Conservation (phyloP, 2,329 filamentous ascomycete genomes). For the Diaporthe humulicola region DNA sequence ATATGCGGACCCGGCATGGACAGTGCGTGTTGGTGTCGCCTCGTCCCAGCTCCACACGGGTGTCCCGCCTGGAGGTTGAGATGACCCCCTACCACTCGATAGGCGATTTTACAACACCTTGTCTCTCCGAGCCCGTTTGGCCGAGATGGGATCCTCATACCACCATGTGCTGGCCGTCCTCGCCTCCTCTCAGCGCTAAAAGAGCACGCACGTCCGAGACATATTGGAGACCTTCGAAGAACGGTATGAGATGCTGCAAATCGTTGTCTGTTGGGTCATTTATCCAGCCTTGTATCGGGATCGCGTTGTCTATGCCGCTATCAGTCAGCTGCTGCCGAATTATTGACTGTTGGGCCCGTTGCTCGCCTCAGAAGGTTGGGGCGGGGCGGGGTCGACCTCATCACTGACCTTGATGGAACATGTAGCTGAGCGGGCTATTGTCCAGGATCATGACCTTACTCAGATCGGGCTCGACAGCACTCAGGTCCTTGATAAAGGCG, state of each 20-base stretch:
- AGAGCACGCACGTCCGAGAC: conserved; percentile 95
- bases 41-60: neutral
- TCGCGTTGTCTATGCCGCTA: conserved; percentile 86
- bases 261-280: conserved; percentile 98
- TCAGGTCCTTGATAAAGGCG: conserved; percentile 98
- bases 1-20: neutral
- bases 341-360: neutral
- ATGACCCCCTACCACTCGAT: neutral
- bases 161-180: conserved; percentile 75
- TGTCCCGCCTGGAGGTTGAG: conserved; percentile 11
- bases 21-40: neutral
- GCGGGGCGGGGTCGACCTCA: neutral
- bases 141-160: conserved; percentile 42
- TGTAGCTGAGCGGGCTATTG: conserved; percentile 97
- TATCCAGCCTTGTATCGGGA: conserved; percentile 99
- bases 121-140: conserved; percentile 12
- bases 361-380: neutral
- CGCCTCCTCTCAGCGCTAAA: conserved; percentile 88
- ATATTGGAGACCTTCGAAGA: conserved; percentile 95
- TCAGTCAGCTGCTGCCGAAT: conserved; percentile 38
- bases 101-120: neutral
- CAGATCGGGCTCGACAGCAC: conserved; percentile 94
- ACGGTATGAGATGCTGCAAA: conserved; percentile 89
- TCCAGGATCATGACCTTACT: conserved; percentile 99
- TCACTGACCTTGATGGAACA: conserved; percentile 92